Conservation (phyloP, 441 rosid genomes). For the Euphorbia schlechtendalii region DNA sequence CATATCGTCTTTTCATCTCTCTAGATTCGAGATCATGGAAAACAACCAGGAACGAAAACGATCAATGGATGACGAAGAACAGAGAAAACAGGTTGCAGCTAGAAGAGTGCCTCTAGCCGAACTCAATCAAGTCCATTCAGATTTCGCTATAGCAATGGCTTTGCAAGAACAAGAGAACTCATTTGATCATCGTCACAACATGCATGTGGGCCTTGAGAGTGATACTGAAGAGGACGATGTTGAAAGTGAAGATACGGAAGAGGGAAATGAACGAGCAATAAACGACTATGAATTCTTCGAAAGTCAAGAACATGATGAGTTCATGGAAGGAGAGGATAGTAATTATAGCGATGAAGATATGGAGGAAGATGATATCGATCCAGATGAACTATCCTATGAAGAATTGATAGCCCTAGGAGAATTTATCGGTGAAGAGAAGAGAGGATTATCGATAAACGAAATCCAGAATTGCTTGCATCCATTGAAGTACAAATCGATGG, state of each 20-base stretch:
- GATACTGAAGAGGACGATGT: conserved; percentile 23
- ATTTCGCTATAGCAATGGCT: conserved; percentile 41
- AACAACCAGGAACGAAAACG: conserved; percentile 14
- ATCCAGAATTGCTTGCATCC: conserved; percentile 36
- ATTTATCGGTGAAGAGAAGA: conserved; percentile 51
- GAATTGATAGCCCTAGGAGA: conserved; percentile 69
- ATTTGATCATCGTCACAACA: not conserved
- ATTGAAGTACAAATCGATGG: conserved; percentile 15
- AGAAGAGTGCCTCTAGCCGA: conserved; percentile 30
- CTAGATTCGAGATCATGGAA: conserved; percentile 6
- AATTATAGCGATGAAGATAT: conserved; percentile 26
- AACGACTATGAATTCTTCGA: conserved; percentile 42
- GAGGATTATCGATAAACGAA: conserved; percentile 41
- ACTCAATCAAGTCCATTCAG: conserved; percentile 43
- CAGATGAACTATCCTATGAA: conserved; percentile 62
- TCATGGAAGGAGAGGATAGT: conserved; percentile 44
- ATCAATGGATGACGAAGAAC: conserved; percentile 26
- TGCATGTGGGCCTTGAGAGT: conserved; percentile 32
- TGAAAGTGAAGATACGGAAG: conserved; percentile 9
- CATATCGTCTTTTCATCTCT: not conserved
- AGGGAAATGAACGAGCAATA: conserved; percentile 12
- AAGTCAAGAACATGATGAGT: conserved; percentile 27
- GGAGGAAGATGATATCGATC: conserved; percentile 64
- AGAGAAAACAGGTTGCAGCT: conserved; percentile 32
- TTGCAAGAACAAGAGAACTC: conserved; percentile 40